phyloP scores from a whole-genome alignment of 1,139 yeast genomes.

The Saccharomyces hybrid region DNA sequence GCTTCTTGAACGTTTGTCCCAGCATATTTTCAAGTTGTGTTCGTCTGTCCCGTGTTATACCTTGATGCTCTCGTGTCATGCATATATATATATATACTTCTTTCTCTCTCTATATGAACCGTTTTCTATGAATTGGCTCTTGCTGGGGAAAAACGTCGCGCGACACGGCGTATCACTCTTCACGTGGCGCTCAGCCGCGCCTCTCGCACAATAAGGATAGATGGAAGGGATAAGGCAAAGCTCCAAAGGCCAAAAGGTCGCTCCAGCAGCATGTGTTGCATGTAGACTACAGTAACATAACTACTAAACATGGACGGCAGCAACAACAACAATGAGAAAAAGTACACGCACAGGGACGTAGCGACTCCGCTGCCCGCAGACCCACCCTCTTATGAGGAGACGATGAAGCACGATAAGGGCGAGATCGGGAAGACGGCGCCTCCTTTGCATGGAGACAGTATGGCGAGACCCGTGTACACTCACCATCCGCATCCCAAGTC shows the following conservation, averaged over 20 bases:
- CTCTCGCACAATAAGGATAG: not conserved
- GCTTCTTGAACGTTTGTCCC: not conserved
- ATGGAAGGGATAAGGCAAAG: not conserved
- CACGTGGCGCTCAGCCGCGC: not conserved
- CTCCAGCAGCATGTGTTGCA: too few species aligned
- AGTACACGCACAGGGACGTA: not conserved
- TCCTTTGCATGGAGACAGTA: not conserved
- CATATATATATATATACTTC: not conserved
- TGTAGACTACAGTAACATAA: not conserved
- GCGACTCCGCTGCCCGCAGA: slow-evolving; percentile 9
- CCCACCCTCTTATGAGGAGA: slow-evolving; percentile 25
- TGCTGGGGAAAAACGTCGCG: not conserved
- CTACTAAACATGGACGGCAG: not conserved
- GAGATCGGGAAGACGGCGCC: not conserved
- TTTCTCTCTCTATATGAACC: not conserved
- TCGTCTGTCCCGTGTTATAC: not conserved
- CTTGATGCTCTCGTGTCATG: not conserved
- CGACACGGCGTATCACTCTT: not conserved
- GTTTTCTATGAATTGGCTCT: not conserved
- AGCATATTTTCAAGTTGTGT: not conserved
- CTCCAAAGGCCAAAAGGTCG: not conserved
- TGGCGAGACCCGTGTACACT: slow-evolving; percentile 3
- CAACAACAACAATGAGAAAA: not conserved
- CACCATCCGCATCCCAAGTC: slow-evolving; percentile 13
- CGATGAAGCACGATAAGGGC: slow-evolving; percentile 12